Percentiles rank a stretch among this genome's conserved stretches.
phyloP scores from a whole-genome alignment of 2,329 filamentous ascomycete genomes.

The Colletotrichum lindemuthianum region DNA sequence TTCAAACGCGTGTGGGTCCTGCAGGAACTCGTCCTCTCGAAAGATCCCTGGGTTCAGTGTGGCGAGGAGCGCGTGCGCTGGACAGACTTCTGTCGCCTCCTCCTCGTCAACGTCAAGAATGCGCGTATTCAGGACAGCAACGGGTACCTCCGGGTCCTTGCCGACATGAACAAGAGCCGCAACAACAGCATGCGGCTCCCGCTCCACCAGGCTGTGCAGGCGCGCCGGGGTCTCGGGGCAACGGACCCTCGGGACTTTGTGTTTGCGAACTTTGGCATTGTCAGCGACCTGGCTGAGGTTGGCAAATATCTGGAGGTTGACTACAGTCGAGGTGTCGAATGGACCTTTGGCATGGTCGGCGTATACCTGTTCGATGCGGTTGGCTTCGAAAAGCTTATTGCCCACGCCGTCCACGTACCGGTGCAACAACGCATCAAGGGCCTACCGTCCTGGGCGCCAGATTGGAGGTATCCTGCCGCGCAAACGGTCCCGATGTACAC shows the following conservation, averaged over 20 bases:
- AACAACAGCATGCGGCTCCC: not conserved
- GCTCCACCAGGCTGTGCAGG: not conserved
- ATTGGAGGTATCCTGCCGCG: slow-evolving; percentile 11
- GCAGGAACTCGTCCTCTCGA: slow-evolving; percentile 42
- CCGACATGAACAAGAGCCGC: slow-evolving; percentile 11
- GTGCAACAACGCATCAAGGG: not conserved
- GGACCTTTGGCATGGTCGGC: slow-evolving; percentile 9
- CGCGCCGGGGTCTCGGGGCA: slow-evolving; percentile 7
- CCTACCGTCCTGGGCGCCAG: slow-evolving; percentile 13
- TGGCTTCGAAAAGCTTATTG: not conserved
- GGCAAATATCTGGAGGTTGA: not conserved
- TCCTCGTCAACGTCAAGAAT: not conserved
- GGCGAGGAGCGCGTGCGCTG: slow-evolving; percentile 25
- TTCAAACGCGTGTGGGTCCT: slow-evolving; percentile 37
- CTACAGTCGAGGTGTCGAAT: not conserved
- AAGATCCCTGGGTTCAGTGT: slow-evolving; percentile 39
- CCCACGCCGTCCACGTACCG: not conserved
- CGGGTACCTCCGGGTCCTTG: not conserved
- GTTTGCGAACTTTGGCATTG: slow-evolving; percentile 13
- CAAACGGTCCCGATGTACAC: not conserved
- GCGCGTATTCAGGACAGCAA: not conserved
- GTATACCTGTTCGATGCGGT: slow-evolving; percentile 8
- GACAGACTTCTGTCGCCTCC: slow-evolving; percentile 1
- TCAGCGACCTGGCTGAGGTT: not conserved
- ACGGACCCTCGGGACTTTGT: slow-evolving; percentile 17